These are phyloP conservation scores for Ustulina deusta DNA, from an alignment of 2,329 filamentous ascomycete genomes.

Conservation along the genomic window DNA sequence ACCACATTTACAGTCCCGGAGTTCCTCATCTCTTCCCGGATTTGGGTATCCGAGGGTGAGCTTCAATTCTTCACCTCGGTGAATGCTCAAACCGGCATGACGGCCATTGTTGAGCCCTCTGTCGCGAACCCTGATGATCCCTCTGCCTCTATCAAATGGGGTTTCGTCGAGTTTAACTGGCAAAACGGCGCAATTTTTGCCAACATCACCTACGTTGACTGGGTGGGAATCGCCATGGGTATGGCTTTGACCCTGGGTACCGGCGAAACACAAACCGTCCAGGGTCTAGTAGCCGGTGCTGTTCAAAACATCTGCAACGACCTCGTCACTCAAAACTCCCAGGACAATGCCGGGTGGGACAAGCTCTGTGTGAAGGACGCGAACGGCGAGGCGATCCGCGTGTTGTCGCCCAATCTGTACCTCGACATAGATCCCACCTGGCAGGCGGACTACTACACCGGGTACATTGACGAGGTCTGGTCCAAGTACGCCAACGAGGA, in stretches of 20 bases:
- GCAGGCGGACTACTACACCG: conserved; percentile 58
- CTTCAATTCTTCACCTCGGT: conserved; percentile 56
- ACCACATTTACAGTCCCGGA: conserved; percentile 56
- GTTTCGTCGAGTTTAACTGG: conserved; percentile 63
- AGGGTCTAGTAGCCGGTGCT: conserved; percentile 55
- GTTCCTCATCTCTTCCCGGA: conserved; percentile 56
- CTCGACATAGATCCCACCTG: conserved; percentile 51
- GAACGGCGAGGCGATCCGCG: conserved; percentile 56
- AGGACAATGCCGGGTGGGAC: conserved; percentile 59
- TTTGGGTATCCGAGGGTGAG: conserved; percentile 57
- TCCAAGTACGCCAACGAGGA: conserved; percentile 53
- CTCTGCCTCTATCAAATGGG: conserved; percentile 60
- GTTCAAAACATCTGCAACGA: conserved; percentile 57
- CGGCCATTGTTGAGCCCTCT: conserved; percentile 62
- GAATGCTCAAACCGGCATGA: conserved; percentile 45
- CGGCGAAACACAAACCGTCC: conserved; percentile 54
- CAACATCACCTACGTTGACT: conserved; percentile 66
- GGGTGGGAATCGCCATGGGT: conserved; percentile 63
- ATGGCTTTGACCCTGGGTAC: conserved; percentile 58
- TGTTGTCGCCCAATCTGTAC: conserved; percentile 60
- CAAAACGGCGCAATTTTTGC: conserved; percentile 55
- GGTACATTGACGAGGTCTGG: conserved; percentile 63
- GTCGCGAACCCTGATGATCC: conserved; percentile 58
- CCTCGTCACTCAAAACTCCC: conserved; percentile 53
- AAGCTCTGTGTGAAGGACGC: conserved; percentile 57